Evolutionary conservation across 192 early-diverging fungal species (phyloP), one percentile per base, ranked within the genome.

Genomic region (Entrophospora sp.): DNA sequence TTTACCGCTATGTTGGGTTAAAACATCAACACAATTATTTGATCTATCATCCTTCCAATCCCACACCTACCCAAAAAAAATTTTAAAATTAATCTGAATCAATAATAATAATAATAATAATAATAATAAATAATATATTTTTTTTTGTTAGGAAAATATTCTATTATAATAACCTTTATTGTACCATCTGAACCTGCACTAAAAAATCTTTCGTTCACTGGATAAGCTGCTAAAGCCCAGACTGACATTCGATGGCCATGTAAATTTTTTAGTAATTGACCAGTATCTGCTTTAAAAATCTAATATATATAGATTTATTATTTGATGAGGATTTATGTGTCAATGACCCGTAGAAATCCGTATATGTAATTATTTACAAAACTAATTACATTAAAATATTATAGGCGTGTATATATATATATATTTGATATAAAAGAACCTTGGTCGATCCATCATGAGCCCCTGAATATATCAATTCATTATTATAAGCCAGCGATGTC

Each of bases 361-460:
- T n/a, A n/a, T n/a, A n/a, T n/a, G n/a, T n/a, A n/a, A n/a, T n/a
- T n/a, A n/a, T n/a, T n/a, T n/a, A n/a, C n/a, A n/a, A n/a, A n/a
- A n/a, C n/a, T n/a, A n/a, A n/a, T n/a, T n/a, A n/a, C n/a, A n/a
- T n/a, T n/a, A n/a, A n/a, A n/a, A n/a, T n/a, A n/a, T n/a, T n/a
- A n/a, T n/a, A n/a, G n/a, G n/a, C n/a, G n/a, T n/a, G n/a, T n/a
- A n/a, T n/a, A n/a, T n/a, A n/a, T n/a, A n/a, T n/a, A n/a, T n/a
- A n/a, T n/a, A n/a, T n/a, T n/a, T n/a, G n/a, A n/a, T n/a, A n/a
- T n/a, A n/a, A n/a, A 60, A 38, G 16, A 25, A 78, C 79, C 56
- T 82, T 82, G 22, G 77, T 79, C 42, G 67, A 70, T 3, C 83
- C 83, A 68, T 84, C 79, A 53, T 84, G 78, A 1, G 78, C 80